A percentile compares a stretch with the other conserved stretches of the same genome.
Conservation (phyloP, 176 grass and related monocot genomes). For the Aegilops umbellulata region DNA sequence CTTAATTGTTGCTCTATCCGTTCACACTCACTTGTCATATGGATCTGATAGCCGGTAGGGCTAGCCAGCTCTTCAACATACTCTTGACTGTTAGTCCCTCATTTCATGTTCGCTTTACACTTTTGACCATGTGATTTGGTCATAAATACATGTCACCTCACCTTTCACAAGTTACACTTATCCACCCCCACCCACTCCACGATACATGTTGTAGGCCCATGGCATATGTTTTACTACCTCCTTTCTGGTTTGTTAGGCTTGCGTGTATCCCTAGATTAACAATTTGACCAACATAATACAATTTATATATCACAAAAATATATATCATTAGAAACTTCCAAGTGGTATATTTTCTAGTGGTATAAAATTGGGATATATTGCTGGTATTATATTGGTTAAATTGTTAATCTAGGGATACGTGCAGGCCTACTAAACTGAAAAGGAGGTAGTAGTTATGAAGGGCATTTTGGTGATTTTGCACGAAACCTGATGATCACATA, state of each 20-base stretch:
- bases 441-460: neutral
- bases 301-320: too few species aligned
- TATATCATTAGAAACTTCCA: too few species aligned
- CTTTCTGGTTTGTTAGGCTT: too few species aligned
- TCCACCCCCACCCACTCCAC: neutral
- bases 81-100: neutral
- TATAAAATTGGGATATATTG: too few species aligned
- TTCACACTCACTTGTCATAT: neutral
- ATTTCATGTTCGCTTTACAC: neutral
- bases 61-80: neutral
- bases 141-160: neutral
- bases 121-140: conserved; percentile 1
- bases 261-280: too few species aligned
- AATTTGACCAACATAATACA: too few species aligned
- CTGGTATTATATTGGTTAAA: too few species aligned
- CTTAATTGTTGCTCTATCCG: neutral
- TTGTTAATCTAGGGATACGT: too few species aligned
- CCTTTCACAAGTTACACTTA: neutral
- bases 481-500: neutral
- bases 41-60: neutral
- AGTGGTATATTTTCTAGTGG: too few species aligned
- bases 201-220: neutral
- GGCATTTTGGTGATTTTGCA: neutral
- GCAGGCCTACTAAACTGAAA: too few species aligned
- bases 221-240: neutral